Conservation (phyloP, 108 stramenopile species). For the Stephanodiscus minutulus region DNA sequence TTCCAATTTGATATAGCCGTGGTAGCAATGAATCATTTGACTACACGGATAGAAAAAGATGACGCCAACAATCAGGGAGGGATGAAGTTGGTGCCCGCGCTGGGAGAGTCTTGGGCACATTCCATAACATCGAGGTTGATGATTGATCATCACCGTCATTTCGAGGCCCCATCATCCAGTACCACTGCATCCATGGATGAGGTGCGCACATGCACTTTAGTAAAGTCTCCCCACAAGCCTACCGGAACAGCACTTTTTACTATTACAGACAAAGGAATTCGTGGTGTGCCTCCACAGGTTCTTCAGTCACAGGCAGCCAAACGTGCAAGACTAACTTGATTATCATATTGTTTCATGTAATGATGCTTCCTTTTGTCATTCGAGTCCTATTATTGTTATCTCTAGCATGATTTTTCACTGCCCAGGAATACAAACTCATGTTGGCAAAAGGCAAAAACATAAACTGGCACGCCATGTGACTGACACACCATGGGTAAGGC, state of each 20-base stretch:
- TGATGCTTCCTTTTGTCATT: neutral
- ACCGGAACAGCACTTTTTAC: slow-evolving; percentile 60
- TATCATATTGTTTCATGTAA: neutral
- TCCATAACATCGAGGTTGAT: slow-evolving; percentile 86
- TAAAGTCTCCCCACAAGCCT: slow-evolving; percentile 78
- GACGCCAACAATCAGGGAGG: slow-evolving; percentile 17
- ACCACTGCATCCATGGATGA: slow-evolving; percentile 14
- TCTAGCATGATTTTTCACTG: no score
- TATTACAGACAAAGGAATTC: slow-evolving; percentile 35
- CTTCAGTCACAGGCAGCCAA: slow-evolving; percentile 6
- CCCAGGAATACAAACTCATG: no score
- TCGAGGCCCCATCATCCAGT: slow-evolving; percentile 6
- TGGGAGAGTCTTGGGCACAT: slow-evolving; percentile 96
- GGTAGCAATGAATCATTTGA: slow-evolving; percentile 95
- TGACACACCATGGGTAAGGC: no score
- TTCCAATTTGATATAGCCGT: slow-evolving; percentile 71
- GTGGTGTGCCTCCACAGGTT: slow-evolving; percentile 3
- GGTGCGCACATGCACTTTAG: slow-evolving; percentile 57
- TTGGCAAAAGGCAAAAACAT: no score
- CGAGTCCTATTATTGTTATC: no score
- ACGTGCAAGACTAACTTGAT: slow-evolving; percentile 3
- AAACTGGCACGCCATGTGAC: no score
- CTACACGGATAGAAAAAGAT: slow-evolving; percentile 64
- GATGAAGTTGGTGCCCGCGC: slow-evolving; percentile 76
- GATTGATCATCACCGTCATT: slow-evolving; percentile 32